Evolutionary conservation across 1,284 basidiomycete genomes (phyloP).

Genomic region (Ustilago lituana): DNA sequence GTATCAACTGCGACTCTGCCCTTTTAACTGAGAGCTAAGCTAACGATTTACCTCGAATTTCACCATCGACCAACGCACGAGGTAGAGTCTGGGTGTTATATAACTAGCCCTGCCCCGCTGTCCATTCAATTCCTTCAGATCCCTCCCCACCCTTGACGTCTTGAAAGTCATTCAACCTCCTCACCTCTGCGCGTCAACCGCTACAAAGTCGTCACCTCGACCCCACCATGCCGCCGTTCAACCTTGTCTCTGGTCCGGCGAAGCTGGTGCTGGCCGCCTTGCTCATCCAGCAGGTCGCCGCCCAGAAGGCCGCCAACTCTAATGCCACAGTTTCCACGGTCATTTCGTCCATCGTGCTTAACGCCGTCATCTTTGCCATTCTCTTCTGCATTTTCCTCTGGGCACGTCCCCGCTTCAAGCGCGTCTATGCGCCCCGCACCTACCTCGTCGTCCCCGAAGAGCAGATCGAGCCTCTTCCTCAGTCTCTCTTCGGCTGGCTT

Average conservation of each 20-base stretch:
- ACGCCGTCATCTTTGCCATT: slow-evolving; percentile 60
- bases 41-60: no score
- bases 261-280: slow-evolving; percentile 26
- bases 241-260: slow-evolving; percentile 36
- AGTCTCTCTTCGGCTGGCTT: slow-evolving; percentile 68
- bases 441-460: slow-evolving; percentile 63
- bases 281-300: slow-evolving; percentile 33
- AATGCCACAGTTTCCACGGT: slow-evolving; percentile 62
- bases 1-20: no score
- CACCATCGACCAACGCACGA: no score
- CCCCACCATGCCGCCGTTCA: slow-evolving; percentile 40
- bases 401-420: slow-evolving; percentile 66
- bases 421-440: slow-evolving; percentile 68
- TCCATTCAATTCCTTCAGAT: no score
- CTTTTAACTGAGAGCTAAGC: no score
- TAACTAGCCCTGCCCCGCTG: no score
- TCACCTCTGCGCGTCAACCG: slow-evolving; percentile 9
- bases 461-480: slow-evolving; percentile 65
- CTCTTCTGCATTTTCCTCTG: slow-evolving; percentile 67
- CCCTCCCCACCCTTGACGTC: no score
- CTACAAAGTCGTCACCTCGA: slow-evolving; percentile 14
- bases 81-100: no score
- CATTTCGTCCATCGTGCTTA: slow-evolving; percentile 64
- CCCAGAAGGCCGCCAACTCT: slow-evolving; percentile 19
- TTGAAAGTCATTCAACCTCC: no score